Evolutionary conservation across 2,329 filamentous ascomycete species (phyloP), one percentile per base, ranked within the genome.

Genomic region (Gaeumannomyces tritici): DNA sequence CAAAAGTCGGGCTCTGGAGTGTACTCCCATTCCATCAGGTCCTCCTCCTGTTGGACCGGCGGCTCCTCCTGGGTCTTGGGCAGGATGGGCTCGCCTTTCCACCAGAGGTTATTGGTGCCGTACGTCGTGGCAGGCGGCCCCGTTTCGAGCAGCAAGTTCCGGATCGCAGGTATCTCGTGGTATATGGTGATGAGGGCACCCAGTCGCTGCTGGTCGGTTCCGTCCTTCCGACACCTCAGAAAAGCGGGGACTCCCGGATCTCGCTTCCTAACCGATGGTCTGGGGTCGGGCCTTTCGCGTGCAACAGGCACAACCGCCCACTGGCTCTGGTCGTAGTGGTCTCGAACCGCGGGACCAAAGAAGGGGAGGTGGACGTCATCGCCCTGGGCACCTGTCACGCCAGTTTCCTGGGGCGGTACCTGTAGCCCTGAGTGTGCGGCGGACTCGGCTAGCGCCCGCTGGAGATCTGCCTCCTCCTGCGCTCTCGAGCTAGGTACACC

Each of bases 261-360:
- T 64, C 82, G 74, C 72, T 77, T 79, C 64, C 82, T 74, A 62
- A 70, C 69, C 24, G 79, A 77, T 0, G 82, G 75, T 2, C 70
- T 66, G 24, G 77, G 75, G 47, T 79, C 77, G 26, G 69, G 67
- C 65, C 71, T 66, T 66, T 70, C 55, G 66, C 69, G 58, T 65
- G 69, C 64, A 63, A 75, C 70, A 0, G 76, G 77, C 0, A 87
- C 79, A 81, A 88, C 80, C 13, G 80, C 83, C 85, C 85, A 88
- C 65, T 81, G 76, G 58, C 75, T 75, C 29, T 76, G 70, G 54
- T 86, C 80, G 65, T 88, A 87, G 51, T 82, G 75, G 2, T 73
- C 69, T 47, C 84, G 76, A 57, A 79, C 85, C 5, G 85, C 84
- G 0, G 85, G 85, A 1, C 85, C 85, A 72, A 88, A 88, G 57